phyloP scores from a whole-genome alignment of 164 flowering plant genomes.

The Chimonanthus salicifolius region DNA sequence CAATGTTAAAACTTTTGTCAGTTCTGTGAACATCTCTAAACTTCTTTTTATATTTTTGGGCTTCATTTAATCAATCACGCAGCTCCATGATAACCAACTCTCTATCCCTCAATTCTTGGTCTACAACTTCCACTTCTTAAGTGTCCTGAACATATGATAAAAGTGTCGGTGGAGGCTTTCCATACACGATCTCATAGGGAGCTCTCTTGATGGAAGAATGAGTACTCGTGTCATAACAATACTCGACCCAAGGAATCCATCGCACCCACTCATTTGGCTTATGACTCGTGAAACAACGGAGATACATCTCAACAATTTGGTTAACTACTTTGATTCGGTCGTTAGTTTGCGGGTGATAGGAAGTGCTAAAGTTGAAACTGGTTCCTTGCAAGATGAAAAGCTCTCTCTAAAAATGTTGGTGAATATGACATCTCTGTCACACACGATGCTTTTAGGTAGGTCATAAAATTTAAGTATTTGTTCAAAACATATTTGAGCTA shows the following conservation, averaged over 20 bases:
- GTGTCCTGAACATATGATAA: not conserved
- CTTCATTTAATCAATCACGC: not conserved
- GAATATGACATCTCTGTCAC: not conserved
- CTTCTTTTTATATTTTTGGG: not conserved
- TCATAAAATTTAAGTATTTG: not conserved
- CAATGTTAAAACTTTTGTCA: not conserved
- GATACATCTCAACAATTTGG: not conserved
- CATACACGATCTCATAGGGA: conserved; percentile 6
- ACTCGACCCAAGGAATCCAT: conserved; percentile 4
- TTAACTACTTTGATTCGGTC: not conserved
- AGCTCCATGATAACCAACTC: not conserved
- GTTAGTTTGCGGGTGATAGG: not conserved
- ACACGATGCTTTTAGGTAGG: not conserved
- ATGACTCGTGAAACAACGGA: not conserved
- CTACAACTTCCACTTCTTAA: conserved; percentile 1
- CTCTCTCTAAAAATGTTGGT: not conserved
- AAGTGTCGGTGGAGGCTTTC: not conserved
- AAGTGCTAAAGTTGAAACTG: not conserved
- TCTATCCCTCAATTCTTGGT: not conserved
- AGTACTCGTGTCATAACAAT: not conserved
- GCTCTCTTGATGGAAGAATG: conserved; percentile 2
- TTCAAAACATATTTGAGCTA: not conserved
- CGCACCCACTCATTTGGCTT: not conserved
- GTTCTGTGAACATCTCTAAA: not conserved
- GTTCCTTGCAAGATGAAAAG: not conserved